A percentile compares a stretch with the other conserved stretches of the same genome.
phyloP scores from a whole-genome alignment of 805 yeast species.

The Pichia paraexigua region DNA sequence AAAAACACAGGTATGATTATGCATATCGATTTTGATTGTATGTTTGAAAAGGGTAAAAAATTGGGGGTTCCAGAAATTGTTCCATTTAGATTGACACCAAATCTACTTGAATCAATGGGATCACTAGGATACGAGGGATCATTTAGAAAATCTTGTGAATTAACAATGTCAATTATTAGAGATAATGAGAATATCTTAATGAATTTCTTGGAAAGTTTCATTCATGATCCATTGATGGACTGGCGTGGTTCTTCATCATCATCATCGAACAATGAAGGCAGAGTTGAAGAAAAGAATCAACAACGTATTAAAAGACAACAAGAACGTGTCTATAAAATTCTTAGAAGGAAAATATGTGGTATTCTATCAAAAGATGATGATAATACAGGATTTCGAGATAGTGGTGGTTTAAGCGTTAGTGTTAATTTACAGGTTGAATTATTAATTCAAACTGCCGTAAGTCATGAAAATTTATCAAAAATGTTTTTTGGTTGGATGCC shows the following conservation, averaged over 20 bases:
- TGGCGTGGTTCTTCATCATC: constrained; percentile 38
- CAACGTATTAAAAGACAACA: constrained; percentile 14
- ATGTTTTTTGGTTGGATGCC: constrained; percentile 97
- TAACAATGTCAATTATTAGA: constrained; percentile 64
- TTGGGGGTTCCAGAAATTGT: constrained; percentile 82
- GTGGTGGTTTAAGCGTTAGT: constrained; percentile 70
- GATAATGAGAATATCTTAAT: constrained; percentile 75
- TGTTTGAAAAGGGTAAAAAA: constrained; percentile 79
- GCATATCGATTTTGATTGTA: constrained; percentile 95
- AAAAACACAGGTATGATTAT: constrained; percentile 69
- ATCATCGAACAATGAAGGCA: background rate
- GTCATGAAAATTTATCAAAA: constrained; percentile 58
- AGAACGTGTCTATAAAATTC: constrained; percentile 55
- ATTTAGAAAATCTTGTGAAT: constrained; percentile 79
- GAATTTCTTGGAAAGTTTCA: constrained; percentile 85
- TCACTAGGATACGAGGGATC: constrained; percentile 85
- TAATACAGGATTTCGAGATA: constrained; percentile 29
- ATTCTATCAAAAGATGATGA: constrained; percentile 58
- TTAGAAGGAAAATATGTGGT: constrained; percentile 78
- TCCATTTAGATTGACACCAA: constrained; percentile 86
- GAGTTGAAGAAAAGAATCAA: constrained; percentile 7
- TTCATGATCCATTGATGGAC: constrained; percentile 87
- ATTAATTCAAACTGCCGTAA: constrained; percentile 73
- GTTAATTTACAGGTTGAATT: constrained; percentile 90
- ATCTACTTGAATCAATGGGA: constrained; percentile 82